Evolutionary conservation across 306 rosid species (phyloP), one percentile per base, ranked within the genome.

Genomic region (Echinosophora koreensis): DNA sequence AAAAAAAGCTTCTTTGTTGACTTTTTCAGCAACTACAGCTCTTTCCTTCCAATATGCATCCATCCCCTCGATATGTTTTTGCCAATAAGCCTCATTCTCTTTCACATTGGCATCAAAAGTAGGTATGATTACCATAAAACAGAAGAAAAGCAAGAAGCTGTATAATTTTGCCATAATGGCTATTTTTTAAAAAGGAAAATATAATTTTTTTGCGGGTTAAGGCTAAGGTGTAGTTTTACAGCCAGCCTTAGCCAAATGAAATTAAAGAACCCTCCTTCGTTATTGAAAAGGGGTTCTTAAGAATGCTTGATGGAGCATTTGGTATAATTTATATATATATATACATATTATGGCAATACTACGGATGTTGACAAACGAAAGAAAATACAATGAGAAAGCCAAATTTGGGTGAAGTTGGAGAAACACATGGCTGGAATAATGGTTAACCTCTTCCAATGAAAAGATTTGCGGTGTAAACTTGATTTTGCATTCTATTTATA

Each of bases 11-110:
- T 44, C 2, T 0, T 8, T 4, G 78, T 81, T 85, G 4, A 1
- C 47, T 61, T 66, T 6, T 6, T 41, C 18, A 41, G 97, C 96
- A 6, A 41, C 5, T 7, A 1, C 4, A 2, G 74, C 87, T 74
- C 80, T 84, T 30, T 22, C 15, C 49, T 74, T 62, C 98, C 98
- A 91, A 84, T 91, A 93, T 4, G 62, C 74, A 57, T 90, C 90
- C 34, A 71, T 42, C 8, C 51, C 14, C 2, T 2, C 8, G 1
- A 4, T 0, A 5, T 42, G 39, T 0, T 2, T 35, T 2, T 16
- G 0, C 84, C 47, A 75, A 2, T 5, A 75, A 0, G 4, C 0
- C 0, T 7, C 16, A 5, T 14, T 5, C 42, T 82, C 86, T 69
- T 75, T 65, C 8, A 59, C 67, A 61, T 71, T 78, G 16, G 90